These are phyloP conservation scores for Hemerocallis citrina DNA, from an alignment of 106 monocot species.

Conservation along the genomic window DNA sequence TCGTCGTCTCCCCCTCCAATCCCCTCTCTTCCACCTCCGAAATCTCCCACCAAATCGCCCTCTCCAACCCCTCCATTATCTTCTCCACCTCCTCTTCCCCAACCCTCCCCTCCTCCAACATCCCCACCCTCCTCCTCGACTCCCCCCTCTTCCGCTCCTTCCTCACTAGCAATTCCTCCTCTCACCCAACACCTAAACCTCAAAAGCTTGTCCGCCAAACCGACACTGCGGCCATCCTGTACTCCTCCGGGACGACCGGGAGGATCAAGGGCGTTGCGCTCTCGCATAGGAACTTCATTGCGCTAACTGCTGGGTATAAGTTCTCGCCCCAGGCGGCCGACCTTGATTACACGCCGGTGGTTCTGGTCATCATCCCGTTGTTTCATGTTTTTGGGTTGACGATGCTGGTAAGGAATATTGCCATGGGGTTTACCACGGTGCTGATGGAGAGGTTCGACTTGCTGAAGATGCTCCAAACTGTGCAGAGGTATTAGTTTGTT, in stretches of 20 bases:
- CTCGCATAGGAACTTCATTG: constrained; percentile 50
- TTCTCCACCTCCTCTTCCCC: constrained; percentile 15
- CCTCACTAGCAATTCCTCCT: not conserved
- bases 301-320: constrained; percentile 11
- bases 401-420: constrained; percentile 31
- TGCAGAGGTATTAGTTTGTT: constrained; percentile 36
- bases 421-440: constrained; percentile 42
- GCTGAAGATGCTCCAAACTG: constrained; percentile 31
- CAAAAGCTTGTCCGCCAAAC: not conserved
- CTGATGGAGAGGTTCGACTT: constrained; percentile 60
- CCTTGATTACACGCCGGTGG: constrained; percentile 8
- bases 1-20: constrained; percentile 17
- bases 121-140: constrained; percentile 12
- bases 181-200: not conserved
- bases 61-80: constrained; percentile 10
- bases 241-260: constrained; percentile 71
- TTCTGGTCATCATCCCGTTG: constrained; percentile 39
- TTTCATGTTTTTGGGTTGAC: constrained; percentile 63
- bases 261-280: constrained; percentile 46
- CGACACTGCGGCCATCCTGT: constrained; percentile 38
- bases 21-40: constrained; percentile 16
- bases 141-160: constrained; percentile 15
- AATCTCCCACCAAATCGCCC: constrained; percentile 8
- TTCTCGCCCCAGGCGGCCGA: not conserved
- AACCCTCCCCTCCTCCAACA: not conserved